Conservation (phyloP, 768 basidiomycete species). For the Amylocystis lapponica region DNA sequence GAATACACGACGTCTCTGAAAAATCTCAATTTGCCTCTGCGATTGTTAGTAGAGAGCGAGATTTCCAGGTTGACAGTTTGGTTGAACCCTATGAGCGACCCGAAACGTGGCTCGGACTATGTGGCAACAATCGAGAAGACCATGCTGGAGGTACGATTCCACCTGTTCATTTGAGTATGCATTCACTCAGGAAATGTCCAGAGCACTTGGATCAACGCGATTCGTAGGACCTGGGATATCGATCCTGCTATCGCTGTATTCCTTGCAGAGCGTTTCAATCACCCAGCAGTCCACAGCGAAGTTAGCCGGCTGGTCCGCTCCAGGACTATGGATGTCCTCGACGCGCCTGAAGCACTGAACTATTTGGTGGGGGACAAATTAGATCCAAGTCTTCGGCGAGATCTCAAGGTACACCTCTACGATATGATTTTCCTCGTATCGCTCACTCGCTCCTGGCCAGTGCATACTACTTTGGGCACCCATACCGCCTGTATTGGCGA, state of each 20-base stretch:
- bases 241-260: conserved; percentile 80
- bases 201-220: conserved; percentile 60
- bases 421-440: not conserved
- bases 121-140: conserved; percentile 50
- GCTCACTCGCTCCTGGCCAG: conserved; percentile 35
- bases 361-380: conserved; percentile 74
- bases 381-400: conserved; percentile 50
- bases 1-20: conserved; percentile 60
- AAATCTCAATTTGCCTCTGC: conserved; percentile 67
- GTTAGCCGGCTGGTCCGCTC: conserved; percentile 70
- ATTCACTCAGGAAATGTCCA: conserved; percentile 23
- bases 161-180: not conserved
- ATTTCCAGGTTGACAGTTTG: conserved; percentile 82
- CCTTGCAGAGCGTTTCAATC: conserved; percentile 86
- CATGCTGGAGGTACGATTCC: conserved; percentile 50
- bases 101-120: conserved; percentile 60
- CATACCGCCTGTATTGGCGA: conserved; percentile 77
- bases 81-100: conserved; percentile 81
- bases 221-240: conserved; percentile 75
- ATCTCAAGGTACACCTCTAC: conserved; percentile 59
- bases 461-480: conserved; percentile 85
- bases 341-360: conserved; percentile 74
- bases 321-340: conserved; percentile 61
- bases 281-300: conserved; percentile 57
- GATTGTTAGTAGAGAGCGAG: conserved; percentile 86